These are phyloP conservation scores for Amanita rubescens DNA, from an alignment of 768 basidiomycete species.

Conservation along the genomic window DNA sequence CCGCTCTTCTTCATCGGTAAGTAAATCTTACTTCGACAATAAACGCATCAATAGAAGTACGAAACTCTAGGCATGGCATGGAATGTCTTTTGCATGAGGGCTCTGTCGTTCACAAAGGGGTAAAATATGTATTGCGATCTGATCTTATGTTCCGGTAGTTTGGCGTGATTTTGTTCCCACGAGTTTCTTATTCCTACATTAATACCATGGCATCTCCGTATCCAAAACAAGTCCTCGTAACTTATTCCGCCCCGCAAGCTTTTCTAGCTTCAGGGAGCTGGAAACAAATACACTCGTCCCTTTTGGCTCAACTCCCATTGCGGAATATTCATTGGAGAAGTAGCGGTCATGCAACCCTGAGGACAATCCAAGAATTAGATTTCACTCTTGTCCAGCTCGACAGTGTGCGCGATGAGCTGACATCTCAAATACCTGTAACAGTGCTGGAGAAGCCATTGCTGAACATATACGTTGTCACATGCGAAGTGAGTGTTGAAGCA, in stretches of 20 bases:
- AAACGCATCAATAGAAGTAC: no score
- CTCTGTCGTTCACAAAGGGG: no score
- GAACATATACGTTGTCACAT: slow-evolving; percentile 79
- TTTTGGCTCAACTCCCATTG: slow-evolving; percentile 73
- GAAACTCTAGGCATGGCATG: no score
- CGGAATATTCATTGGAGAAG: slow-evolving; percentile 93
- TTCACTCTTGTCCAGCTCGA: slow-evolving; percentile 67
- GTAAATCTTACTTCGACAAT: no score
- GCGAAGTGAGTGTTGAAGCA: slow-evolving; percentile 56
- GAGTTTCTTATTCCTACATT: slow-evolving; percentile 9
- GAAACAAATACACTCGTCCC: slow-evolving; percentile 56
- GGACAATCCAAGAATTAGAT: slow-evolving; percentile 87
- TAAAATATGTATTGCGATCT: no score
- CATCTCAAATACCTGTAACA: slow-evolving; percentile 69
- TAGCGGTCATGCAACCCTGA: slow-evolving; percentile 55
- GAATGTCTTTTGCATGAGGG: no score
- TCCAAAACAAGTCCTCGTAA: slow-evolving; percentile 47
- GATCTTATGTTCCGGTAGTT: no score
- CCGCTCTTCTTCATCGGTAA: no score
- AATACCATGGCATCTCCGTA: slow-evolving; percentile 17
- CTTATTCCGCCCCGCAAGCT: slow-evolving; percentile 56
- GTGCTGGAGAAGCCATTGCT: slow-evolving; percentile 83
- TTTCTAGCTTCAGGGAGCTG: slow-evolving; percentile 68
- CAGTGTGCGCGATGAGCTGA: slow-evolving; percentile 60
- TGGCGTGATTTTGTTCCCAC: slow-evolving; percentile 11